Conservation (phyloP, 495 filamentous ascomycete species). For the Penicillium coprophilum region DNA sequence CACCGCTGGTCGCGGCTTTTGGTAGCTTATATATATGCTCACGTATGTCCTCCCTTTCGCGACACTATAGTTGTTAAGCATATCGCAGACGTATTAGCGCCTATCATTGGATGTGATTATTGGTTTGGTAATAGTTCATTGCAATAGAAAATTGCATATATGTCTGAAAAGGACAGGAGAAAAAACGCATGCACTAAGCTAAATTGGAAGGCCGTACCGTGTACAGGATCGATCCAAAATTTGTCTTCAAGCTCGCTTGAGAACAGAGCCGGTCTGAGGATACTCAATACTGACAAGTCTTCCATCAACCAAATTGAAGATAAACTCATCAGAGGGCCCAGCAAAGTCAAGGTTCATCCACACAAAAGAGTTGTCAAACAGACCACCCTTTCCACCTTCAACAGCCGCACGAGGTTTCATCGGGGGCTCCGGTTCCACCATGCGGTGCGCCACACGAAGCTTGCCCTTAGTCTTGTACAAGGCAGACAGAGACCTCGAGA, state of each 20-base stretch:
- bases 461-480: constrained; percentile 6
- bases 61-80: too few species aligned
- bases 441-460: constrained; percentile 2
- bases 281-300: constrained; percentile 9
- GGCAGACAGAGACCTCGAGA: constrained; percentile 7
- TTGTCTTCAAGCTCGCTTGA: neutral
- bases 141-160: too few species aligned
- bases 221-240: neutral
- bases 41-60: too few species aligned
- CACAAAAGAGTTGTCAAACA: constrained; percentile 17
- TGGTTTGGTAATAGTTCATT: too few species aligned
- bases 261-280: neutral
- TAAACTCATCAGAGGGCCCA: constrained; percentile 1
- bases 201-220: neutral
- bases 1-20: too few species aligned
- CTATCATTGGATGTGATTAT: too few species aligned
- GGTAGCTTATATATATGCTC: too few species aligned
- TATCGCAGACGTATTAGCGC: too few species aligned
- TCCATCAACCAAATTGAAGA: constrained; percentile 7
- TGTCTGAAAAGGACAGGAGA: too few species aligned
- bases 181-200: neutral
- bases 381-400: constrained; percentile 15
- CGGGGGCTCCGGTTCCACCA: neutral
- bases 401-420: constrained; percentile 14
- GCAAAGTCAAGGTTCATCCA: constrained; percentile 17